phyloP scores from a whole-genome alignment of 2,329 filamentous ascomycete species.

The Cercospora citrullina region DNA sequence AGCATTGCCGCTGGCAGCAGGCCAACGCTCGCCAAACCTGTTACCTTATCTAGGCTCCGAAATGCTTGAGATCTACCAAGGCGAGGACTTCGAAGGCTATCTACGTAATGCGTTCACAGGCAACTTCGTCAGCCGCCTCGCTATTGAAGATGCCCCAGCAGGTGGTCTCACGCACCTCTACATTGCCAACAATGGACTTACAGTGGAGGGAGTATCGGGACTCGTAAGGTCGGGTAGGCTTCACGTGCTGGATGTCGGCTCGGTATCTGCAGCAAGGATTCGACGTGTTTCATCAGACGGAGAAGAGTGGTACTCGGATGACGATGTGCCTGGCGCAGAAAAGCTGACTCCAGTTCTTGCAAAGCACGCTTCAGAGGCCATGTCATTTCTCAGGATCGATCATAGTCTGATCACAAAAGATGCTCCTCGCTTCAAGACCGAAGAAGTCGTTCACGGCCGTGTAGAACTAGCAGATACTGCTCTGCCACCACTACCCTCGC shows the following conservation, averaged over 20 bases:
- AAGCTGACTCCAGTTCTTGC: conserved; percentile 56
- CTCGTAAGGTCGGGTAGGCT: conserved; percentile 54
- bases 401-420: conserved; percentile 56
- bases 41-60: conserved; percentile 43
- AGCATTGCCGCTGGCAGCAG: background rate
- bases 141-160: conserved; percentile 57
- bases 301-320: conserved; percentile 23
- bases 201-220: conserved; percentile 56
- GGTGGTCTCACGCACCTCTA: conserved; percentile 62
- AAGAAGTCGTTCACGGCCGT: conserved; percentile 30
- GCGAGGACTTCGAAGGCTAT: conserved; percentile 54
- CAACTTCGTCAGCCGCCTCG: conserved; percentile 54
- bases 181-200: conserved; percentile 57
- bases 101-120: conserved; percentile 52
- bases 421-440: conserved; percentile 29
- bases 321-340: conserved; percentile 51
- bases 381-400: conserved; percentile 58
- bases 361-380: conserved; percentile 47
- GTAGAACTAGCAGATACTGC: conserved; percentile 34
- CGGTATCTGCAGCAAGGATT: conserved; percentile 37
- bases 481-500: conserved; percentile 25
- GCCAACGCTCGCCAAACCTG: conserved; percentile 31
- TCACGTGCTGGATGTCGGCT: conserved; percentile 58
- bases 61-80: conserved; percentile 44
- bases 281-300: conserved; percentile 32